Evolutionary conservation across 2,329 filamentous ascomycete genomes (phyloP), one percentile per base, ranked within the genome.

Genomic region (Colletotrichum liaoningense): DNA sequence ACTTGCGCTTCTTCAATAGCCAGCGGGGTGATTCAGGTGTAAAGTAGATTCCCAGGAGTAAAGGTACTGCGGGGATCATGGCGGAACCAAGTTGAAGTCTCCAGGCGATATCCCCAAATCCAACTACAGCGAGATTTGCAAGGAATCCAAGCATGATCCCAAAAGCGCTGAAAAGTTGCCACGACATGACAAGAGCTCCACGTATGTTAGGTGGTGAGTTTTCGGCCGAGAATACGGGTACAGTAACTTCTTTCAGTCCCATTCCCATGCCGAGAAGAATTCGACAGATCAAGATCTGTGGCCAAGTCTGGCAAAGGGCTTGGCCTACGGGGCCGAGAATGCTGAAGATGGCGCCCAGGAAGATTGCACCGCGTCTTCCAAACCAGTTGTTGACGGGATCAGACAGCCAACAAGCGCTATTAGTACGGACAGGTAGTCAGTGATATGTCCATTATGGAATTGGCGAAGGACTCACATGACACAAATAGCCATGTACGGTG

Each of bases 131-230:
- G 60, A 92, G 83, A 77, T 92, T 92, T 71, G 89, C 89, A 72
- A 84, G 86, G 74, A 87, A 89, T 8, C 90, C 93, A 28, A 85
- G 77, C 72, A 85, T 80, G 77, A 87, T 86, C 63, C 85, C 84
- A 70, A 92, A 89, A 0, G 88, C 88, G 4, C 88, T 90, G 87
- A 91, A 93, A 49, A 88, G 93, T 93, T 96, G 75, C 91, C 92
- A 76, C 1, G 79, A 81, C 93, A 96, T 96, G 74, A 95, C 93
- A 4, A 97, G 38, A 6, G 85, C 87, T 11, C 88, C 88, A 4
- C 88, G 86, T 67, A 89, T 88, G 24, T 81, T 81, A 2, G 87
- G 83, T 0, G 88, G 88, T 0, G 86, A 81, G 71, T 86, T 88
- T 73, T 90, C 88, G 0, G 88, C 87, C 0, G 87, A 86, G 75